Conservation (phyloP, 306 rosid genomes). For the Sphenostylis stenocarpa region DNA sequence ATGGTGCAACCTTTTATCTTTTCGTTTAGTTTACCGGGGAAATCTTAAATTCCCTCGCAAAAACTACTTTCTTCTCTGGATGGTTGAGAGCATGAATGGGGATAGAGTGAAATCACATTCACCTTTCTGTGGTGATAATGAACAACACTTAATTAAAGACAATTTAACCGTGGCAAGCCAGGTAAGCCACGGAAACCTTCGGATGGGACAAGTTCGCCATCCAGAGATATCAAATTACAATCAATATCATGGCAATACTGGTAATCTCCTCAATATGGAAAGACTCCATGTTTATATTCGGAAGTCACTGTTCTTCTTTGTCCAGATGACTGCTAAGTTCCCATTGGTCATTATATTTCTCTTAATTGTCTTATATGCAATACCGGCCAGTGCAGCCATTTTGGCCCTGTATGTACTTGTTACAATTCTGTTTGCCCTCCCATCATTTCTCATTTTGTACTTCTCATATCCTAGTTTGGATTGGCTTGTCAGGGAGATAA, state of each 20-base stretch:
- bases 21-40: conserved; percentile 82
- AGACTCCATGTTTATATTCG: conserved; percentile 53
- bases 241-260: conserved; percentile 35
- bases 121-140: conserved; percentile 57
- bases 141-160: conserved; percentile 49
- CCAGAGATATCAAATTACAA: conserved; percentile 45
- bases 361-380: conserved; percentile 74
- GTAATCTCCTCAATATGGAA: conserved; percentile 56
- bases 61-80: conserved; percentile 99
- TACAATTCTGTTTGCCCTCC: conserved; percentile 86
- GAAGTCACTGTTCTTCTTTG: conserved; percentile 70
- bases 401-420: conserved; percentile 81
- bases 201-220: conserved; percentile 64
- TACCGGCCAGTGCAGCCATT: conserved; percentile 93
- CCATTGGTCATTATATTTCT: conserved; percentile 87
- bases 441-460: conserved; percentile 87
- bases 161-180: conserved; percentile 51
- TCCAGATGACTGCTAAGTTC: conserved; percentile 91
- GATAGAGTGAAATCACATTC: conserved; percentile 74
- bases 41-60: conserved; percentile 83
- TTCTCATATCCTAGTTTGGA: conserved; percentile 96
- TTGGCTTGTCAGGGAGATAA: conserved; percentile 91
- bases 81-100: conserved; percentile 97
- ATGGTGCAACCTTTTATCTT: conserved; percentile 94
- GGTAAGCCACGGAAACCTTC: conserved; percentile 44